Conservation (phyloP, 1,284 basidiomycete genomes). For the Cystobasidium pallidum region DNA sequence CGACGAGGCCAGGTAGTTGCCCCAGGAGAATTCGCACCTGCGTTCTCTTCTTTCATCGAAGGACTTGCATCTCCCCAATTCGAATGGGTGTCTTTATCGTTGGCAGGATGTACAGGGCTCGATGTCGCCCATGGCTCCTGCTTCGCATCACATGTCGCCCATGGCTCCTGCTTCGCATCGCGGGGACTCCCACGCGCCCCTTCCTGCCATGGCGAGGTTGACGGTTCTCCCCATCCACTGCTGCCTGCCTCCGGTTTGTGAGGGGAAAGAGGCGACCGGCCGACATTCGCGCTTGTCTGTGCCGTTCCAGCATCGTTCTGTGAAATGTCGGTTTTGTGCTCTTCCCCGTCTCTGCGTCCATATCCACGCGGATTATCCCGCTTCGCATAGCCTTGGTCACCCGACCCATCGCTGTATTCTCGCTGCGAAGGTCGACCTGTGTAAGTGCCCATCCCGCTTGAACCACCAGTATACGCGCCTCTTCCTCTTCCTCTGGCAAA, state of each 20-base stretch:
- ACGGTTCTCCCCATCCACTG: not conserved
- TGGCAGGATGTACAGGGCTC: constrained; percentile 3
- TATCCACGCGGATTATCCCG: not conserved
- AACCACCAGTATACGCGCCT: not conserved
- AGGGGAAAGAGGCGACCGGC: not conserved
- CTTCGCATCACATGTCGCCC: not conserved
- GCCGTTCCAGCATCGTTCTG: not conserved
- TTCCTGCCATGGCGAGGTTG: not conserved
- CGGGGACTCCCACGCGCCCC: not conserved
- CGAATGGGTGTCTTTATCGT: not conserved
- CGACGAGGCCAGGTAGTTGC: not conserved
- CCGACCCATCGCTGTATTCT: not conserved
- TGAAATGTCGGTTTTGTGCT: not conserved
- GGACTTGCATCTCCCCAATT: not conserved
- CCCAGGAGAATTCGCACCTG: not conserved
- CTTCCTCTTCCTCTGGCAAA: not conserved
- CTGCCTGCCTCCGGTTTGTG: not conserved
- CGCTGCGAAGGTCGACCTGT: constrained; percentile 9
- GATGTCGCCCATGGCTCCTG: not conserved
- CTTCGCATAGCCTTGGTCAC: not conserved
- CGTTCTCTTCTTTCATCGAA: not conserved
- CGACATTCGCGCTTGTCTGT: not conserved
- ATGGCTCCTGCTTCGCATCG: constrained; percentile 1
- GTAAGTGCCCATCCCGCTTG: constrained; percentile 5
- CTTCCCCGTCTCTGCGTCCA: not conserved